These are phyloP conservation scores for Vanrija sp. DNA, from an alignment of 1,284 basidiomycete species.

Conservation along the genomic window DNA sequence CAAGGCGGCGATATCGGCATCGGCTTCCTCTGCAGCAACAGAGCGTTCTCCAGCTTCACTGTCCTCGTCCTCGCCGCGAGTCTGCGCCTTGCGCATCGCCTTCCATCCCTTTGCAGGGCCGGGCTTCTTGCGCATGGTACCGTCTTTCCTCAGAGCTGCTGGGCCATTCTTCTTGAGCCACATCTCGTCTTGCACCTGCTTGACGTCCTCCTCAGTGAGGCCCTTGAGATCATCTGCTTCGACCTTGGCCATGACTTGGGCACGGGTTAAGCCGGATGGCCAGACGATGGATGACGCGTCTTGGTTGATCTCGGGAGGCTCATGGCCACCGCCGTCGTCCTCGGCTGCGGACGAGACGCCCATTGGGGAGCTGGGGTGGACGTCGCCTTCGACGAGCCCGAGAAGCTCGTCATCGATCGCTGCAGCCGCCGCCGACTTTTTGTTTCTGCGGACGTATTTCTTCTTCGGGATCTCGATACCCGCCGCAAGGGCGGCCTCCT, in stretches of 20 bases:
- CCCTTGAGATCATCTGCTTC: constrained; percentile 29
- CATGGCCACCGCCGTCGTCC: constrained; percentile 9
- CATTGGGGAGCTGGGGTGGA: constrained; percentile 9
- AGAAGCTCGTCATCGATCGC: constrained; percentile 43
- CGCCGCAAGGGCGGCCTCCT: constrained; percentile 26
- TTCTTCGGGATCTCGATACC: constrained; percentile 19
- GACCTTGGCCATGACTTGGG: constrained; percentile 35
- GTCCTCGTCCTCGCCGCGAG: constrained; percentile 15
- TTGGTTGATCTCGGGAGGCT: constrained; percentile 5
- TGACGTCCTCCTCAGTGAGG: constrained; percentile 41
- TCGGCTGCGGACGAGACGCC: constrained; percentile 13
- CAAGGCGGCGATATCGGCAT: constrained; percentile 40
- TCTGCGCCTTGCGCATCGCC: constrained; percentile 19
- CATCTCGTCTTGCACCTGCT: constrained; percentile 46
- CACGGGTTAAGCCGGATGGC: constrained; percentile 36
- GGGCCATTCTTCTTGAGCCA: constrained; percentile 37
- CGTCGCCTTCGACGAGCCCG: constrained; percentile 39
- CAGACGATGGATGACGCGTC: constrained; percentile 31
- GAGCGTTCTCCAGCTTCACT: constrained; percentile 26
- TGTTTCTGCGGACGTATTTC: constrained; percentile 27
- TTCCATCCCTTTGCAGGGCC: constrained; percentile 49
- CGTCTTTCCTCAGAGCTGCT: constrained; percentile 42
- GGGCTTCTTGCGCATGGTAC: constrained; percentile 45
- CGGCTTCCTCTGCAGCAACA: constrained; percentile 28
- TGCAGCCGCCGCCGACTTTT: constrained; percentile 12